Evolutionary conservation across 306 rosid genomes (phyloP), one percentile per base, ranked within the genome.

Genomic region (Lathyrus oleraceus): DNA sequence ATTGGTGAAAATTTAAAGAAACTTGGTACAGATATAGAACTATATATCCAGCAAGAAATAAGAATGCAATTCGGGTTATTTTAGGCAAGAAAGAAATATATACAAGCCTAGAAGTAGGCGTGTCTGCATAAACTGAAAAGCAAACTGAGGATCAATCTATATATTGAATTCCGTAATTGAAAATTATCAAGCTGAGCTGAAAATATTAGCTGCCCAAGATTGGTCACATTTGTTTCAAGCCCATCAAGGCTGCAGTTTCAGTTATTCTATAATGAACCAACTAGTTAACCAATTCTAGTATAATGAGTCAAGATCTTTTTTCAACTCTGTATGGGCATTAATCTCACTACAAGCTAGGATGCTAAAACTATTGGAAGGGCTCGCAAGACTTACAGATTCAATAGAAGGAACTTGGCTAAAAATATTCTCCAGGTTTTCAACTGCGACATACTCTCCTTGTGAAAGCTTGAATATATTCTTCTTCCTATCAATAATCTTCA

Each of bases 361-460:
- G 6, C n/a, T 12, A 65, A 69, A 78, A 65, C 38, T 17, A 60
- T 35, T 49, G 57, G 12, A 76, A 66, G 56, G 59, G 57, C 38
- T 72, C 48, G 36, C 32, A 82, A 47, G 36, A 76, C 95, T 35
- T 83, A 94, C 99, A 57, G 92, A 81, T 35, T 94, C 99, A 52
- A 91, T 79, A 43, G 70, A 82, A 60, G 97, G 83, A 61, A 82
- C 82, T 80, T 83, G 84, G 30, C 91, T 79, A 74, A 84, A 91
- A 51, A 94, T 82, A 76, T 89, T 87, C 88, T 94, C 99, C 82
- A 94, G 83, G 82, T 94, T 91, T 79, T 94, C 99, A 38, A 91
- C 99, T 5, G 99, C 99, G 66, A 94, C 99, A 82, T 94, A 94
- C 73, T 94, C 99, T 80, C 99, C 99, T 79, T 94, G 99, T 12